A percentile compares a stretch with the other conserved stretches of the same genome.
Conservation (phyloP, 139 green algal species). For the Tetradesmus lagerheimii region DNA sequence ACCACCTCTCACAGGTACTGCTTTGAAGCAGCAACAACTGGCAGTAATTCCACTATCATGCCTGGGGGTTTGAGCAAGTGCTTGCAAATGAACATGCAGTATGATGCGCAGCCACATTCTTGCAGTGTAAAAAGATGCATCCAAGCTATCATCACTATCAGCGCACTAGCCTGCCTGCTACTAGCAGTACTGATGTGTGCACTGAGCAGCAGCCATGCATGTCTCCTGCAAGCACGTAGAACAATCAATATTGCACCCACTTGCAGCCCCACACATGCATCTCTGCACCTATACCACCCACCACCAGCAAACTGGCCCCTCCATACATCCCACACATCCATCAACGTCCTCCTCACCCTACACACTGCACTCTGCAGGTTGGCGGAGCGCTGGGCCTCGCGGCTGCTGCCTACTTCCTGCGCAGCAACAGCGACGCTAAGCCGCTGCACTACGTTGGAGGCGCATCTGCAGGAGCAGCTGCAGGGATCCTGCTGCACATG, state of each 20-base stretch:
- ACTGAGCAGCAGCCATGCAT: too few species aligned
- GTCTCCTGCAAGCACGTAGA: too few species aligned
- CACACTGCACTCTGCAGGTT: slow-evolving; percentile 19
- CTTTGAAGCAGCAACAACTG: background rate
- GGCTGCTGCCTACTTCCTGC: slow-evolving; percentile 30
- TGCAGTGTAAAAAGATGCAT: too few species aligned
- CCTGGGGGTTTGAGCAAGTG: too few species aligned
- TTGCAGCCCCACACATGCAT: too few species aligned
- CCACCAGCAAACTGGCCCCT: background rate
- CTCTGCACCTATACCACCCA: too few species aligned
- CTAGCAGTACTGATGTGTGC: too few species aligned
- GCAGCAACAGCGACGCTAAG: slow-evolving; percentile 19
- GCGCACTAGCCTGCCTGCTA: too few species aligned
- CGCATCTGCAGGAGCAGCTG: slow-evolving; percentile 49
- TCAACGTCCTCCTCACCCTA: background rate
- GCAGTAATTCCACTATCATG: background rate
- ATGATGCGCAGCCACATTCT: too few species aligned
- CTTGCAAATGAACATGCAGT: too few species aligned
- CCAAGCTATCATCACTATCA: too few species aligned
- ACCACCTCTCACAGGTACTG: slow-evolving; percentile 42
- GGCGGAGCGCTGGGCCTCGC: slow-evolving; percentile 33
- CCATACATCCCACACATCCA: background rate
- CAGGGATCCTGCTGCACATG: slow-evolving; percentile 60
- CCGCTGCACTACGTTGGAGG: slow-evolving; percentile 52
- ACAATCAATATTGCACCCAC: too few species aligned